Evolutionary conservation across 176 grass and related monocot species (phyloP).

Genomic region (Triticum timopheevii): DNA sequence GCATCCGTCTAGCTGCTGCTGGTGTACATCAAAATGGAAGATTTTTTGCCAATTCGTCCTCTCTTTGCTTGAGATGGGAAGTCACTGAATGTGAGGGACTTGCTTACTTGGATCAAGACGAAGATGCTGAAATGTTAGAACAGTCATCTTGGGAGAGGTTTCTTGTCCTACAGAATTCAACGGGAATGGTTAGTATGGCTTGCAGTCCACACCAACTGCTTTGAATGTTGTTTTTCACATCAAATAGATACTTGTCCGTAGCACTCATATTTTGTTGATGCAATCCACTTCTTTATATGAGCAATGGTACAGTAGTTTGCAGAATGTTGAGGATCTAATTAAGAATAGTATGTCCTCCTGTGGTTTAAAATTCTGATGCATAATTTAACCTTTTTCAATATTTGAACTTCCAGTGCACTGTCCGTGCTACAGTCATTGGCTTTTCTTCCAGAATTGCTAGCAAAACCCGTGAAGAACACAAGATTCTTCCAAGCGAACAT

Average conservation of each 20-base stretch:
- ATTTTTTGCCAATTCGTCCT: constrained; percentile 91
- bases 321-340: neutral
- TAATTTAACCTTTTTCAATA: constrained; percentile 27
- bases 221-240: constrained; percentile 7
- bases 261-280: neutral
- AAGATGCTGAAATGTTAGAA: constrained; percentile 43
- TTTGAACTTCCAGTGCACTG: constrained; percentile 73
- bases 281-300: neutral
- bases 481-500: constrained; percentile 39
- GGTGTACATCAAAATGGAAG: constrained; percentile 63
- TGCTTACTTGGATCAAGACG: constrained; percentile 52
- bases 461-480: constrained; percentile 42
- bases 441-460: constrained; percentile 40
- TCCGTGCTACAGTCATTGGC: constrained; percentile 59
- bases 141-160: constrained; percentile 78
- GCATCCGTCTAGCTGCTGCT: constrained; percentile 72
- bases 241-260: neutral
- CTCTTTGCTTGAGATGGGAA: constrained; percentile 87
- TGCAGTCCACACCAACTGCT: neutral
- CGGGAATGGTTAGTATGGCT: constrained; percentile 77
- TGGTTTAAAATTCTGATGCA: constrained; percentile 1
- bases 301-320: neutral
- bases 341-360: constrained; percentile 7
- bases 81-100: constrained; percentile 71
- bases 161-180: constrained; percentile 82